A percentile compares a stretch with the other conserved stretches of the same genome.
Conservation (phyloP, 306 rosid species). For the Astragalus membranaceus region DNA sequence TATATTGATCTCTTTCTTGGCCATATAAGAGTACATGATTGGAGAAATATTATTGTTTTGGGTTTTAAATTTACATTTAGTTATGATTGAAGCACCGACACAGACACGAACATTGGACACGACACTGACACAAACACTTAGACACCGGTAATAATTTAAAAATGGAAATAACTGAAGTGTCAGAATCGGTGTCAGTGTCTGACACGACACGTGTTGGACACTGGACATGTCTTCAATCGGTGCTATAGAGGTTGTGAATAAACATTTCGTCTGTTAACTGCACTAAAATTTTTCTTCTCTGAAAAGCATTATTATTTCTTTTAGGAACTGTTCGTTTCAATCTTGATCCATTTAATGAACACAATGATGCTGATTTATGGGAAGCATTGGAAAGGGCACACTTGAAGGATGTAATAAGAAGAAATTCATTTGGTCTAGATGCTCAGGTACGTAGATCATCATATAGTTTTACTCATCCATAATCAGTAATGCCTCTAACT, state of each 20-base stretch:
- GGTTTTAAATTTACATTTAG: background rate
- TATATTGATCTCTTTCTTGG: background rate
- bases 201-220: no score
- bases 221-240: no score
- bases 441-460: conserved; percentile 45
- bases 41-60: background rate
- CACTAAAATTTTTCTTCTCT: background rate
- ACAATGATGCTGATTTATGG: conserved; percentile 83
- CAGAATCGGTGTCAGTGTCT: no score
- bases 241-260: background rate
- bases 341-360: conserved; percentile 80
- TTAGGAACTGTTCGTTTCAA: conserved; percentile 79
- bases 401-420: conserved; percentile 60
- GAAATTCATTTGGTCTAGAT: conserved; percentile 75
- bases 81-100: background rate
- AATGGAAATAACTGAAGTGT: no score
- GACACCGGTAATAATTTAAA: no score
- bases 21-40: background rate
- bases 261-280: background rate
- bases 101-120: no score
- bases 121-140: no score
- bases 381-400: conserved; percentile 82
- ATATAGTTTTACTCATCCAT: background rate
- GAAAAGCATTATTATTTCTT: background rate
- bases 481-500: background rate